Evolutionary conservation across 805 yeast species (phyloP).

Genomic region (Saccharomycopsis capsularis): DNA sequence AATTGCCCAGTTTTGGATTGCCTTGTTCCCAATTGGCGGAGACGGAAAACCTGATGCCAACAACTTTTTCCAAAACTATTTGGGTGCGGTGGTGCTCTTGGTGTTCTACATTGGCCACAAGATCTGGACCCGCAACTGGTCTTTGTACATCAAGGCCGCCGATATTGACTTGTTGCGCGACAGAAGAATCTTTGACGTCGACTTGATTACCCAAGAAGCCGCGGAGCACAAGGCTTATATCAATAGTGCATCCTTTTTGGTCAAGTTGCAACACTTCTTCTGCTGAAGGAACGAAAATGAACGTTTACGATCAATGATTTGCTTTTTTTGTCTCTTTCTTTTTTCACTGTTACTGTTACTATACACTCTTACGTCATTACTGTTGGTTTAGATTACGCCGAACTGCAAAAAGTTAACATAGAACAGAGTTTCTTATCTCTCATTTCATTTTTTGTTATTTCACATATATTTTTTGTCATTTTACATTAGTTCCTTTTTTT

Average conservation of each 20-base stretch:
- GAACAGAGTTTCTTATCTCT: background rate
- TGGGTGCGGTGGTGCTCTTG: conserved; percentile 41
- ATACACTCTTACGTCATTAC: too few species aligned
- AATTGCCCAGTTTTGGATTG: conserved; percentile 61
- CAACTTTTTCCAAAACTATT: conserved; percentile 45
- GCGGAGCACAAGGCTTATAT: conserved; percentile 46
- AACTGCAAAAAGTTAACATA: too few species aligned
- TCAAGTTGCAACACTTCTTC: conserved; percentile 17
- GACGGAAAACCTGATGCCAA: conserved; percentile 30
- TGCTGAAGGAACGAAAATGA: conserved; percentile 6
- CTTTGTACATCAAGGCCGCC: conserved; percentile 30
- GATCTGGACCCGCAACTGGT: conserved; percentile 35
- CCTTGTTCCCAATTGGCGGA: conserved; percentile 50
- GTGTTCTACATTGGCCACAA: conserved; percentile 42
- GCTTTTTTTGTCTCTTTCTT: background rate
- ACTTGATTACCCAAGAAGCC: conserved; percentile 25
- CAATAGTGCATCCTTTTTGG: conserved; percentile 18
- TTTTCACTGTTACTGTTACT: background rate
- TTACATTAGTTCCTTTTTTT: too few species aligned
- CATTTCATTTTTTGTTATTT: background rate
- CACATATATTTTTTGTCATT: background rate
- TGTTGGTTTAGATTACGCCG: too few species aligned
- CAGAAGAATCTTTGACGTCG: conserved; percentile 36
- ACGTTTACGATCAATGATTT: background rate
- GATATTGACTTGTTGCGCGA: conserved; percentile 43